phyloP scores from a whole-genome alignment of 2,329 filamentous ascomycete genomes.

The Thelonectria rubi region DNA sequence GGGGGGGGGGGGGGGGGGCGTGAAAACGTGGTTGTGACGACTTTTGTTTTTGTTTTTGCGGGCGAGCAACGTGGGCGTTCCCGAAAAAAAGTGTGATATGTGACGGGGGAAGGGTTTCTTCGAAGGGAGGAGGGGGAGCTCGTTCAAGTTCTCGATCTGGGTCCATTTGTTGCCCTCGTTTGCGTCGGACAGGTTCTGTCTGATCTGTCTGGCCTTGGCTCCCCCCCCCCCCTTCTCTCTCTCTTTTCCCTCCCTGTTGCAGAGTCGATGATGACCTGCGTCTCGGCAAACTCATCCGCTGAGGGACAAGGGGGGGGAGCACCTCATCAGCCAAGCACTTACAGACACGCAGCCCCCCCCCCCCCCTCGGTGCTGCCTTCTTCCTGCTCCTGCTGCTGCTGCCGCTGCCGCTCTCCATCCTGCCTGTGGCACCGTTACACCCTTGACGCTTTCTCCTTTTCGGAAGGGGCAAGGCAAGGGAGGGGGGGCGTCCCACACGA shows the following conservation, averaged over 20 bases:
- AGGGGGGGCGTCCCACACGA: not conserved
- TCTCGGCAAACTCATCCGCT: constrained; percentile 13
- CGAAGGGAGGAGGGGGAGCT: no score
- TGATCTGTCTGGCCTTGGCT: no score
- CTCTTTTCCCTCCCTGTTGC: no score
- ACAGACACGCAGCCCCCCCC: constrained; percentile 32
- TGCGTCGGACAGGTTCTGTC: no score
- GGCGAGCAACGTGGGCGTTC: not conserved
- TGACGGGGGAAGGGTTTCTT: no score
- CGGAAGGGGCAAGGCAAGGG: not conserved
- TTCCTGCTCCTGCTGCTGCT: no score
- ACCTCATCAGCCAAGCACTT: constrained; percentile 35
- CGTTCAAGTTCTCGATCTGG: not conserved
- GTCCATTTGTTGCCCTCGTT: not conserved
- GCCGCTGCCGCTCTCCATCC: no score
- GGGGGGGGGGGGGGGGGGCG: not conserved
- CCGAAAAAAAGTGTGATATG: no score
- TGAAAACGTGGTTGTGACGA: constrained; percentile 6
- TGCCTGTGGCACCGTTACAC: constrained; percentile 29
- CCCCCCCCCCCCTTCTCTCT: no score
- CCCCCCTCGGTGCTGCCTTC: not conserved
- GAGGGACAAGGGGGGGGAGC: constrained; percentile 4
- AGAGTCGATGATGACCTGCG: not conserved
- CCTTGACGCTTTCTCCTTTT: not conserved
- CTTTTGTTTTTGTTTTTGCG: not conserved